A percentile compares a stretch with the other conserved stretches of the same genome.
Evolutionary conservation across 202 grass and related monocot species (phyloP).

Genomic region (Panicum virgatum): DNA sequence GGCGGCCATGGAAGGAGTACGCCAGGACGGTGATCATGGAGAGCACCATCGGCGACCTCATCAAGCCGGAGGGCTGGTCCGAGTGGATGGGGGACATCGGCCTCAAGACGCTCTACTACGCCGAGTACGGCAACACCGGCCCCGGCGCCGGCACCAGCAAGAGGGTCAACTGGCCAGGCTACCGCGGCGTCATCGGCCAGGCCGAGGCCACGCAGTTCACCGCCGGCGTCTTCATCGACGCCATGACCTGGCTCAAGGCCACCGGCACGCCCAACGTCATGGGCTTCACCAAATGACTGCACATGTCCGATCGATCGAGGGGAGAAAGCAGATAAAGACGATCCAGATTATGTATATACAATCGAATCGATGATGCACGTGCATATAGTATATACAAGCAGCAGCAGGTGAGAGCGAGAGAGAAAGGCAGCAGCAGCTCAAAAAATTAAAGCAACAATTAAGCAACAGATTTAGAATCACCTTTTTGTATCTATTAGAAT

Average conservation of each 20-base stretch:
- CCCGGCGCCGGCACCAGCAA: conserved; percentile 63
- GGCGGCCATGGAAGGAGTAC: conserved; percentile 63
- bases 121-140: conserved; percentile 67
- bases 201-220: conserved; percentile 60
- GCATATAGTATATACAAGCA: too few species aligned
- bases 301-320: too few species aligned
- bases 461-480: neutral
- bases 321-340: too few species aligned
- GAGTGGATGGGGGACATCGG: conserved; percentile 45
- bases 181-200: conserved; percentile 52
- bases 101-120: conserved; percentile 68
- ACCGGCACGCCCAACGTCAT: conserved; percentile 47
- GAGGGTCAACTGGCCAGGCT: conserved; percentile 59
- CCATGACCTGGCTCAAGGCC: conserved; percentile 48
- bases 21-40: conserved; percentile 71
- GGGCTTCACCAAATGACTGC: conserved; percentile 50
- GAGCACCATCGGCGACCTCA: conserved; percentile 56
- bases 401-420: neutral
- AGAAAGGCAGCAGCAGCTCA: neutral
- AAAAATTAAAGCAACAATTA: neutral
- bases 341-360: neutral
- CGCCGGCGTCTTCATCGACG: conserved; percentile 55
- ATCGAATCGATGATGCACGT: neutral
- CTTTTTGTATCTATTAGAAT: neutral
- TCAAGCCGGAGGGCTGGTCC: conserved; percentile 59